A percentile compares a stretch with the other conserved stretches of the same genome.
Evolutionary conservation across 805 yeast species (phyloP).

Genomic region (Jamesozyma piceae): DNA sequence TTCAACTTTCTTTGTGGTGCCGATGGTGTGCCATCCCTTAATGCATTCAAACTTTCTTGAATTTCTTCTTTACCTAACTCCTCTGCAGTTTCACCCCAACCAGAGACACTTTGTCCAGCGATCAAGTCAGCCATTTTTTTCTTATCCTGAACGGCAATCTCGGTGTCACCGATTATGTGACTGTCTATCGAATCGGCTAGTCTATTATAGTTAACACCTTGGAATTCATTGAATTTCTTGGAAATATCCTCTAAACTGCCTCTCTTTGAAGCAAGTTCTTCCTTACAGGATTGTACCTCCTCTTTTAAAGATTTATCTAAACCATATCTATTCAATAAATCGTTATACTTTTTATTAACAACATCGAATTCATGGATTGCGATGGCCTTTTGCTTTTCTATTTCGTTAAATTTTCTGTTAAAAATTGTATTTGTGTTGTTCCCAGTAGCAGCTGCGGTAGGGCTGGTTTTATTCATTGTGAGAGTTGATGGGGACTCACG

Average conservation of each 20-base stretch:
- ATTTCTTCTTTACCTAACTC: slow-evolving; percentile 32
- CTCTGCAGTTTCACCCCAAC: slow-evolving; percentile 41
- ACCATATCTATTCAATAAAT: slow-evolving; percentile 9
- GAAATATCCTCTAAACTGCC: slow-evolving; percentile 16
- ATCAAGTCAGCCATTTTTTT: slow-evolving; percentile 19
- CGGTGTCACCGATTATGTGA: not conserved
- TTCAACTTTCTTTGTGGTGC: slow-evolving; percentile 18
- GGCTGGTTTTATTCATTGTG: not conserved
- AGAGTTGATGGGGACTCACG: not conserved
- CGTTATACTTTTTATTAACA: slow-evolving; percentile 22
- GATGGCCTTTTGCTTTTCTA: slow-evolving; percentile 23
- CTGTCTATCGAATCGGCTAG: slow-evolving; percentile 18
- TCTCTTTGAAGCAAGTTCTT: slow-evolving; percentile 13
- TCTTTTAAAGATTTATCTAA: slow-evolving; percentile 10
- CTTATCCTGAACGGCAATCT: not conserved
- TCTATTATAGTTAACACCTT: slow-evolving; percentile 19
- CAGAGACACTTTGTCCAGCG: slow-evolving; percentile 32
- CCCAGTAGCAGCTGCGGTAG: not conserved
- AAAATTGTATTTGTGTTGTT: slow-evolving; percentile 17
- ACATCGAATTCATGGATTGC: slow-evolving; percentile 25
- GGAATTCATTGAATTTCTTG: slow-evolving; percentile 4
- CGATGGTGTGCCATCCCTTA: not conserved
- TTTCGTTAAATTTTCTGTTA: slow-evolving; percentile 22
- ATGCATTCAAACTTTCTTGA: slow-evolving; percentile 17
- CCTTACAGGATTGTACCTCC: slow-evolving; percentile 9